Conservation (phyloP, 495 filamentous ascomycete species). For the Articulospora tetracladia region DNA sequence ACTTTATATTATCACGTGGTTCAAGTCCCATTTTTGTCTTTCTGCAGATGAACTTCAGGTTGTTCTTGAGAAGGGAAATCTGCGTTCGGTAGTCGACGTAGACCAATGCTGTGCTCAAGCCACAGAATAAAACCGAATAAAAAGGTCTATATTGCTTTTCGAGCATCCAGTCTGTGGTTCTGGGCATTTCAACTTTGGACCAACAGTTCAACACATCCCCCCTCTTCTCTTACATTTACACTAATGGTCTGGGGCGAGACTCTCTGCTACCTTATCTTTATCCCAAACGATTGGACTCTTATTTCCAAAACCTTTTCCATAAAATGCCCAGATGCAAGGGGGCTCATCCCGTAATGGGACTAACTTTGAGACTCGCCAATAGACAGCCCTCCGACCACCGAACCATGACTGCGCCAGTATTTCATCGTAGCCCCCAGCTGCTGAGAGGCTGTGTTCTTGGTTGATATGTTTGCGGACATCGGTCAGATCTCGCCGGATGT, state of each 20-base stretch:
- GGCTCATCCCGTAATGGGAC: background rate
- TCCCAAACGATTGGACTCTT: background rate
- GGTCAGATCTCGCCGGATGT: conserved; percentile 6
- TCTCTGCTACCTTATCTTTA: background rate
- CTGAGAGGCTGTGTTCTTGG: conserved; percentile 1
- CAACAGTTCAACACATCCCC: too few species aligned
- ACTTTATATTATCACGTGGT: too few species aligned
- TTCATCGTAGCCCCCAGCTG: background rate
- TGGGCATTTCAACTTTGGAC: too few species aligned
- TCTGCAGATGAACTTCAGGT: too few species aligned
- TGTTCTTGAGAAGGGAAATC: too few species aligned
- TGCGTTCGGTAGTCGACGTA: too few species aligned
- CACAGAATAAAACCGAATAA: too few species aligned
- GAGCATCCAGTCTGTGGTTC: too few species aligned
- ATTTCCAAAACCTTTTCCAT: conserved; percentile 2
- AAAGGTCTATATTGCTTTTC: too few species aligned
- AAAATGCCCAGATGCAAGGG: background rate
- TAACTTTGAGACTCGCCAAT: conserved; percentile 3
- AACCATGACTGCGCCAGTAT: conserved; percentile 11
- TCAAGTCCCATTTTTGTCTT: too few species aligned
- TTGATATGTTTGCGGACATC: conserved; percentile 12
- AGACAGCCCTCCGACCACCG: conserved; percentile 6
- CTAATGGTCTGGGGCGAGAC: background rate
- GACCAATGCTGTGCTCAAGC: too few species aligned
- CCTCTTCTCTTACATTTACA: too few species aligned